phyloP scores from a whole-genome alignment of 306 rosid genomes.

The Potentilla sterilis region DNA sequence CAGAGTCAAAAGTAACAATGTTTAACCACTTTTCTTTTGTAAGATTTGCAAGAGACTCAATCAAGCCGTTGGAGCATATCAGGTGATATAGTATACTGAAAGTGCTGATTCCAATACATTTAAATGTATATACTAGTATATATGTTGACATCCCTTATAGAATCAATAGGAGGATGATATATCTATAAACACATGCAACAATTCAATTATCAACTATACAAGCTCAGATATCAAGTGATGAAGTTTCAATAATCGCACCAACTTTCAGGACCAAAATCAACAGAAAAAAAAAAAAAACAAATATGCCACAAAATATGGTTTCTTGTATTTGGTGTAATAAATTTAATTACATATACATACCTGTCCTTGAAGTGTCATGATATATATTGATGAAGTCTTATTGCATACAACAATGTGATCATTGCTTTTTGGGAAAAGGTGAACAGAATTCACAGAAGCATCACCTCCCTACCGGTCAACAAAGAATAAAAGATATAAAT shows the following conservation, averaged over 20 bases:
- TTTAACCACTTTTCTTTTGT: too few species aligned
- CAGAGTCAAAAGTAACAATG: too few species aligned
- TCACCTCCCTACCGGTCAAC: slow-evolving; percentile 73
- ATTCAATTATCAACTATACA: background rate
- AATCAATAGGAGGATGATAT: background rate
- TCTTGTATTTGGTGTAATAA: background rate
- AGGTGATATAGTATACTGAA: too few species aligned
- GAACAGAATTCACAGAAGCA: slow-evolving; percentile 97
- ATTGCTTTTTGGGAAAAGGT: slow-evolving; percentile 75
- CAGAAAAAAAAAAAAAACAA: background rate
- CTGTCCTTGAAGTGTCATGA: slow-evolving; percentile 99
- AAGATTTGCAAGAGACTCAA: too few species aligned
- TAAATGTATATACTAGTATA: background rate
- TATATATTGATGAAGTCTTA: slow-evolving; percentile 89
- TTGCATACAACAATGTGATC: slow-evolving; percentile 93
- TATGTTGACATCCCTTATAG: background rate
- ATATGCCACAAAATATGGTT: background rate
- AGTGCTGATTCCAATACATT: background rate
- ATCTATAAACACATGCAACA: background rate
- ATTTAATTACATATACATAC: slow-evolving; percentile 33
- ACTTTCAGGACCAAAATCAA: background rate
- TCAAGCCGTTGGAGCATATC: too few species aligned
- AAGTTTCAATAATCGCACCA: background rate
- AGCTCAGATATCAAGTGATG: background rate
- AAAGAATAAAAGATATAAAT: slow-evolving; percentile 36